Base-by-base conservation (phyloP, 2,329 filamentous ascomycete genomes). In the Fusarium nematophilum region DNA sequence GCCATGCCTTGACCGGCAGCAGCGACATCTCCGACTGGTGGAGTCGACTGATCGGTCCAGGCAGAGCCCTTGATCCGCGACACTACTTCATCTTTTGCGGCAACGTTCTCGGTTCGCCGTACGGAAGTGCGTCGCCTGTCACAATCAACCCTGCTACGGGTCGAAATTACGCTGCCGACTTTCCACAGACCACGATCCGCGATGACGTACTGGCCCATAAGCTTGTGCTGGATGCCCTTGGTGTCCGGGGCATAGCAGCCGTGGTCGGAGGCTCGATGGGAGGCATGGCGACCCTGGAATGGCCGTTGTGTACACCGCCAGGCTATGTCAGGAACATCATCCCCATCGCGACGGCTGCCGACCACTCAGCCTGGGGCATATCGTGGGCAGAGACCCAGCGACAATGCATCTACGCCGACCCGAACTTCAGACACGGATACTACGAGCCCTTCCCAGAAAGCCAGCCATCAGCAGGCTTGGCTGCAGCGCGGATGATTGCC, bases 251-350 rank as follows among this genome's bases (percentile, higher is more conserved):
- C 15, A 14, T 54, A 15, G 45, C 44, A 6, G 25, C 44, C 5
- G 51, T 54, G 3, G 38, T 54, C 25, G 51, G 51, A 3, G 51
- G 51, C 13, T 54, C 51, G 0, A 54, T 54, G 51, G 51, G 51
- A 9, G 51, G 51, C 13, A 54, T 54, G 51, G 21, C 36, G 2
- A 15, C 46, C 7, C 45, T 54, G 0, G 51, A 54, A 25, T 54
- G 45, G 51, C 26, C 51, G 6, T 23, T 50, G 3, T n/a, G n/a
- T n/a, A 42, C 26, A 10, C 27, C 27, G 0, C 21, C 18, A 10
- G 38, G 29, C 17, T 54, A 54, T 17, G 45, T 50, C 10, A 30
- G 21, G 6, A 36, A 25, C 38, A 54, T 54, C 8, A 29, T 54
- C 18, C 51, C 51, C 14, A 40, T 54, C 7, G 51, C 51, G 4